These are phyloP conservation scores for Tetrahymena thermophila DNA, from an alignment of 73 alveolate species.

Conservation along the genomic window DNA sequence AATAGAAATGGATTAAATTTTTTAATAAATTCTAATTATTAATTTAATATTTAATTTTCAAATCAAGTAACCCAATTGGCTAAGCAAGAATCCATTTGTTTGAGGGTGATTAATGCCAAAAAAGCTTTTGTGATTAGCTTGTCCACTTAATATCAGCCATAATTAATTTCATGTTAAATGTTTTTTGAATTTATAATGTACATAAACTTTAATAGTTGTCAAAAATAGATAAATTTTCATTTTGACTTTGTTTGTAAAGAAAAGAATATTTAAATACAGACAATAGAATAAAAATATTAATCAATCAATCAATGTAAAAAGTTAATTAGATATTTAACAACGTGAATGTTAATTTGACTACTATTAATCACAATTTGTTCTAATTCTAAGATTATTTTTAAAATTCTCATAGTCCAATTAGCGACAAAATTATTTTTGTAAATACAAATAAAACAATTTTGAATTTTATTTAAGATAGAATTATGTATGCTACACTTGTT, in stretches of 20 bases:
- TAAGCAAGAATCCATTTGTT: not conserved
- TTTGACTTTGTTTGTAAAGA: not conserved
- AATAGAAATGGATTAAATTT: not conserved
- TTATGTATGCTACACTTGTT: not conserved
- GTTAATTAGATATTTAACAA: not conserved
- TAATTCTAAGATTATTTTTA: no score
- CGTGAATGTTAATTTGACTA: not conserved
- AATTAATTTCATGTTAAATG: not conserved
- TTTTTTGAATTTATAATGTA: not conserved
- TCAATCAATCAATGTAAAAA: not conserved
- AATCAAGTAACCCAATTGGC: not conserved
- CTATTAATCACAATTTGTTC: no score
- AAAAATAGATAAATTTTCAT: not conserved
- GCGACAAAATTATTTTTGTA: not conserved
- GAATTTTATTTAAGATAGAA: not conserved
- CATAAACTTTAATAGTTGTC: no score
- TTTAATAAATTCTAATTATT: not conserved
- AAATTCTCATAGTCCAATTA: not conserved
- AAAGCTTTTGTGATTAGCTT: no score
- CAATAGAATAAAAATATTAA: not conserved
- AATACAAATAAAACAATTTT: not conserved
- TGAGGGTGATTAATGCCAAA: not conserved
- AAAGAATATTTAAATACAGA: no score
- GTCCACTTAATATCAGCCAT: no score
- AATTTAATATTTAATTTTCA: no score